Percentiles rank a stretch among this genome's conserved stretches.
These are phyloP conservation scores for Trichopus zeylanicus DNA, from an alignment of 116 monocot species.

Conservation along the genomic window DNA sequence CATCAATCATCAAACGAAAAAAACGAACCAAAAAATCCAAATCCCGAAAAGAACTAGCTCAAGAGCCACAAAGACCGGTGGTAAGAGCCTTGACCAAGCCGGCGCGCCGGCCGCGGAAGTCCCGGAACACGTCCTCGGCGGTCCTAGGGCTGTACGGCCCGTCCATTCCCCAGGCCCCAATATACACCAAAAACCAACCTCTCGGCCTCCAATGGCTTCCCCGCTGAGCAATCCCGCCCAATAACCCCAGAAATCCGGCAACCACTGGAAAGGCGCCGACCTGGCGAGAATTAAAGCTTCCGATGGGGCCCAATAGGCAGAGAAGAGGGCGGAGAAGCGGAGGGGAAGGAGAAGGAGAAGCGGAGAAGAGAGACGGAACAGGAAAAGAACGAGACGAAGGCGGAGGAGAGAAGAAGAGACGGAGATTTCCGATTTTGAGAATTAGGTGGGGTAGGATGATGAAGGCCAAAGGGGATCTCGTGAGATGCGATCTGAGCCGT, in stretches of 20 bases:
- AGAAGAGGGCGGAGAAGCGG: not conserved
- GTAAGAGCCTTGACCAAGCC: conserved; percentile 82
- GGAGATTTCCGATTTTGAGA: too few species aligned
- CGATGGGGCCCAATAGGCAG: too few species aligned
- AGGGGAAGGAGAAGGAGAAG: not conserved
- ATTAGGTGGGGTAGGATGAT: too few species aligned
- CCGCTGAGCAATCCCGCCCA: not conserved
- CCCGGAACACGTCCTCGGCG: conserved; percentile 78
- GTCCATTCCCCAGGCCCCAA: conserved; percentile 24
- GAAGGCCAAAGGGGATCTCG: too few species aligned
- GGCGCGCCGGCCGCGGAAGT: conserved; percentile 64
- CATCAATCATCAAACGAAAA: not conserved
- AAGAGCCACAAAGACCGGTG: conserved; percentile 25
- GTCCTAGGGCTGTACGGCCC: conserved; percentile 68
- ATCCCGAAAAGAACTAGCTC: too few species aligned
- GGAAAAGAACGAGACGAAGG: too few species aligned
- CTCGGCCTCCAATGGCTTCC: not conserved
- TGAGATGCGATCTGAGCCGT: too few species aligned
- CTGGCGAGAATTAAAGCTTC: too few species aligned
- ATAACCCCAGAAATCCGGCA: too few species aligned
- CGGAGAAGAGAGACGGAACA: not conserved
- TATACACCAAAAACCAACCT: not conserved
- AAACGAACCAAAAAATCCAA: not conserved
- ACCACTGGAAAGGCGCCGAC: not conserved
- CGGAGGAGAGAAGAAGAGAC: too few species aligned